These are phyloP conservation scores for Pichia nakasei DNA, from an alignment of 805 yeast genomes.

Conservation along the genomic window DNA sequence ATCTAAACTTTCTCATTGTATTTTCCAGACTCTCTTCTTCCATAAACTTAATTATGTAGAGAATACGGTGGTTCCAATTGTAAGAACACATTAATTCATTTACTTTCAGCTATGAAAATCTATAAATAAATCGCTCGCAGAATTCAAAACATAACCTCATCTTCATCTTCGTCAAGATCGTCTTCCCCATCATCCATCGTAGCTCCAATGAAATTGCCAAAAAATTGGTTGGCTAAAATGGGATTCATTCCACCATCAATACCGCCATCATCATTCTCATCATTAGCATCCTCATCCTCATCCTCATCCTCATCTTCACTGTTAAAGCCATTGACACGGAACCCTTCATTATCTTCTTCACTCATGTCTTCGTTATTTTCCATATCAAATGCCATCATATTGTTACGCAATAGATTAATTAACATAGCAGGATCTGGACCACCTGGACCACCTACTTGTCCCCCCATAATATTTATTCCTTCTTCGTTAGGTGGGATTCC, in stretches of 20 bases:
- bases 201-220: not conserved
- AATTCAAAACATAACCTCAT: too few relatives aligned
- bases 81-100: too few relatives aligned
- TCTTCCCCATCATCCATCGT: not conserved
- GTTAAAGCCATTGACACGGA: not conserved
- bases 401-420: not conserved
- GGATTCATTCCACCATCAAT: not conserved
- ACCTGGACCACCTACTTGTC: not conserved
- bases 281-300: not conserved
- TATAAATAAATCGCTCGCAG: too few relatives aligned
- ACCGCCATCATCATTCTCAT: not conserved
- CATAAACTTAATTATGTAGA: too few relatives aligned
- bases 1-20: too few relatives aligned
- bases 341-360: slow-evolving; percentile 4
- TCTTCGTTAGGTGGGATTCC: not conserved
- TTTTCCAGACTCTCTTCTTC: too few relatives aligned
- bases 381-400: not conserved
- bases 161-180: not conserved
- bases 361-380: not conserved
- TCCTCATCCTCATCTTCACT: not conserved
- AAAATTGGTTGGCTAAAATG: not conserved
- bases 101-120: too few relatives aligned
- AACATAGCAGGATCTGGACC: not conserved
- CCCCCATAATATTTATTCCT: too few relatives aligned
- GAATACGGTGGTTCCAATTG: too few relatives aligned